phyloP scores from a whole-genome alignment of 2,329 filamentous ascomycete species.

The Fusarium sp. region DNA sequence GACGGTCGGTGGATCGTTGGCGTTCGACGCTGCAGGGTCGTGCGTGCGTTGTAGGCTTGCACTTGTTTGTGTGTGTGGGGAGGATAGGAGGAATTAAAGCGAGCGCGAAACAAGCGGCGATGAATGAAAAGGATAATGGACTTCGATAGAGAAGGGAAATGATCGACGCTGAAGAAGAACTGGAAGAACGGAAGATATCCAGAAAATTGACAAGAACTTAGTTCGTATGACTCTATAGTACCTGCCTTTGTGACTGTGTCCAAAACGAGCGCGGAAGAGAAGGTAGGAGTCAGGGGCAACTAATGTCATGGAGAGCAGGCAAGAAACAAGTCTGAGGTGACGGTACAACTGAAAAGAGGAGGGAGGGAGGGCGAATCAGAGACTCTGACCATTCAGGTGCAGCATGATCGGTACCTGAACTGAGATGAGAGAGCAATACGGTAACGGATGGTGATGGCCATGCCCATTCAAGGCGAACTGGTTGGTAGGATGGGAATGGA shows the following conservation, averaged over 20 bases:
- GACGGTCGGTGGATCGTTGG: constrained; percentile 48
- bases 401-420: constrained; percentile 30
- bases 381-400: background rate
- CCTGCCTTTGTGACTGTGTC: background rate
- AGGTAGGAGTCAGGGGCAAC: constrained; percentile 38
- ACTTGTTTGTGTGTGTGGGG: constrained; percentile 32
- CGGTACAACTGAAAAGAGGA: background rate
- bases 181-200: constrained; percentile 14
- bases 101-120: constrained; percentile 35
- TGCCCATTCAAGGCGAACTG: constrained; percentile 11
- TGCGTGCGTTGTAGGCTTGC: constrained; percentile 37
- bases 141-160: constrained; percentile 8
- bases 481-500: constrained; percentile 24
- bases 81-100: constrained; percentile 21
- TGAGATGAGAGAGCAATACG: constrained; percentile 16
- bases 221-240: background rate
- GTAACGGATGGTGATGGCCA: constrained; percentile 14
- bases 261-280: background rate
- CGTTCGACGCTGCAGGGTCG: constrained; percentile 41
- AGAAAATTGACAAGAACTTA: constrained; percentile 2
- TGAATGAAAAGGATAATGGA: constrained; percentile 17
- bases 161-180: constrained; percentile 23
- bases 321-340: constrained; percentile 17
- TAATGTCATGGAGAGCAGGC: constrained; percentile 10
- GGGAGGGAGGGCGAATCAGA: constrained; percentile 14